Base-by-base conservation (phyloP, 768 basidiomycete genomes). In the Suillus tomentosus region DNA sequence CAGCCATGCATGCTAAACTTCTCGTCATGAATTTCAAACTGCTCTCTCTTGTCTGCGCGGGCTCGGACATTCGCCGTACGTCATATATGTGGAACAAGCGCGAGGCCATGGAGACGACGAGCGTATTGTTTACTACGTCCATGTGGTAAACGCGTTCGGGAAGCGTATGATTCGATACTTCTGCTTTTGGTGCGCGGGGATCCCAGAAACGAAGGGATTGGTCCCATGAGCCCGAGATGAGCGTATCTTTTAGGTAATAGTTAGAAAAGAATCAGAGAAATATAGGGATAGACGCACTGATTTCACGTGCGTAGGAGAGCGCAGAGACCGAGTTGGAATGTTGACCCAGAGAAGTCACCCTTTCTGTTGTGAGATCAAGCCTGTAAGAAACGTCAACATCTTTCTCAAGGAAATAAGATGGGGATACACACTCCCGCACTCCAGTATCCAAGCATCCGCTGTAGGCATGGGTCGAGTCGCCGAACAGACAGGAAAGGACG, bases 11-110 rank as follows among this genome's bases (percentile, higher is more conserved):
- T 15, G 91, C 93, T 61, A 99, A 76, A 55, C 89, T 90, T 64
- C 95, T 80, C 47, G 96, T 98, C 91, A 97, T 91, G 74, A 92
- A 98, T 76, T 97, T 97, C 65, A 99, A 77, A 68, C 93, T 95
- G 73, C 93, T 95, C 78, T 98, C 97, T 66, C 97, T 78, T 74
- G 87, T 84, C 71, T 95, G 92, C 60, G 85, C 82, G 0, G 92
- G 90, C 60, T 82, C 78, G 62, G 82, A 80, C 86, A 98, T 90
- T 65, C 88, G 89, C 34, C 93, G 82, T 17, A 94, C 80, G 69
- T 96, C 94, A 70, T 92, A 98, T 14, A 98, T 94, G 71, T 92
- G 86, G 70, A 99, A 94, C 5, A 94, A 78, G 14, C 96, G 84
- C 64, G 92, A 94, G 3, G 95, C 95, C 90, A 97, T 94, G 1